Conservation (phyloP, 2,329 filamentous ascomycete species). For the Hymenoscyphus fructigenus region DNA sequence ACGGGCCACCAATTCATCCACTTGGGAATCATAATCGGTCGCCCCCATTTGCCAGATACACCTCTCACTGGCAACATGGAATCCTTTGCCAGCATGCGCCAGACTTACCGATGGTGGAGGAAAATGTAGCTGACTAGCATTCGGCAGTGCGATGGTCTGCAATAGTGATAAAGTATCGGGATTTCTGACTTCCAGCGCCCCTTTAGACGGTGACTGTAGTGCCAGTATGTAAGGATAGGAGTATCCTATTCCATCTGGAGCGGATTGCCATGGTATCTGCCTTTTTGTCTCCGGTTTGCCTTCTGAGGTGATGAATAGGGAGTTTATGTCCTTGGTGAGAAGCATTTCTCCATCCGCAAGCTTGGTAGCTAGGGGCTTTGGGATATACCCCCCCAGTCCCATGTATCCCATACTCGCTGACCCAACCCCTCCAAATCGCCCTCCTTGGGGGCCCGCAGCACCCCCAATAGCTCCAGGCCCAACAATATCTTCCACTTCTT, state of each 20-base stretch:
- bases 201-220: slow-evolving; percentile 78
- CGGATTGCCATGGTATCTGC: slow-evolving; percentile 87
- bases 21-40: slow-evolving; percentile 85
- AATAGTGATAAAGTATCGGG: slow-evolving; percentile 87
- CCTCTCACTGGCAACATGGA: slow-evolving; percentile 87
- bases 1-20: slow-evolving; percentile 74
- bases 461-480: slow-evolving; percentile 72
- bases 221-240: slow-evolving; percentile 95
- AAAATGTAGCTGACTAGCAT: slow-evolving; percentile 83
- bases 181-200: slow-evolving; percentile 85
- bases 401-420: slow-evolving; percentile 94
- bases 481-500: slow-evolving; percentile 73
- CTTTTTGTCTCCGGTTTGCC: slow-evolving; percentile 79
- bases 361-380: slow-evolving; percentile 82
- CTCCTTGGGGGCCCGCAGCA: slow-evolving; percentile 50
- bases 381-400: slow-evolving; percentile 87
- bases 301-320: slow-evolving; percentile 81
- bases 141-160: slow-evolving; percentile 79
- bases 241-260: slow-evolving; percentile 90
- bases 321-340: slow-evolving; percentile 97
- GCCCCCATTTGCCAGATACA: slow-evolving; percentile 96
- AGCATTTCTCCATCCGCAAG: slow-evolving; percentile 81
- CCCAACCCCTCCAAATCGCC: slow-evolving; percentile 77
- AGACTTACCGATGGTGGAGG: slow-evolving; percentile 89
- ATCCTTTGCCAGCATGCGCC: slow-evolving; percentile 95